Base-by-base conservation (phyloP, 2,329 filamentous ascomycete genomes). In the Malbranchea cinnamomea region DNA sequence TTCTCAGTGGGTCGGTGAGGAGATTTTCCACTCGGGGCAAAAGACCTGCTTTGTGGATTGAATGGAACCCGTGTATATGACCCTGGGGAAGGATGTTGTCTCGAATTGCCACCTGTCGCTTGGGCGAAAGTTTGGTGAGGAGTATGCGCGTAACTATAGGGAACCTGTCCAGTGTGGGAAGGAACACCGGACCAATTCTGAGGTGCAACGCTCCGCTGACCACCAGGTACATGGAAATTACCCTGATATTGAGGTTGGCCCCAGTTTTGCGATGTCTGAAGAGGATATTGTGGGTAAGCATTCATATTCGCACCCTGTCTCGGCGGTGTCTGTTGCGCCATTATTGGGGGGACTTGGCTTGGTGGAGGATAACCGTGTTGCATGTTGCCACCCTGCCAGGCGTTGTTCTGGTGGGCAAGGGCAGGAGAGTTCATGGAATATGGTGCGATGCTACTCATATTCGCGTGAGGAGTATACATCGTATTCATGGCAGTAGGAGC, bases 41-140 rank as follows among this genome's bases (percentile, higher is more conserved):
- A 94, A 0, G 85, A 80, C 47, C 92, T 81, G 10, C 81, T 94
- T 57, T 92, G 85, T 1, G 85, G 87, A 48, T 94, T 94, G 60
- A 95, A 94, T 8, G 78, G 73, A 44, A 83, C 81, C 34, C 84
- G 69, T 47, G 79, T 82, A 49, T 72, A 91, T 54, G 78, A 89
- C 20, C 82, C 82, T 9, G 83, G 81, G 33, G 91, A 74, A 4
- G 82, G 80, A 49, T 93, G 82, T 47, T 84, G 78, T 34, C 69
- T 71, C 52, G 79, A 75, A 6, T 74, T 71, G 44, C 79, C 79
- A 37, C 78, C 67, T 15, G 80, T 74, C 28, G 75, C 74, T 30
- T 67, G 63, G 14, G 48, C 45, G 36, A 56, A 42, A 19, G 48
- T 41, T 38, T 79, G 72, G 11, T 65, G 70, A 3, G 81, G 78